A percentile compares a stretch with the other conserved stretches of the same genome.
phyloP scores from a whole-genome alignment of 208 protist genomes.

The Wallacemonas sp. region DNA sequence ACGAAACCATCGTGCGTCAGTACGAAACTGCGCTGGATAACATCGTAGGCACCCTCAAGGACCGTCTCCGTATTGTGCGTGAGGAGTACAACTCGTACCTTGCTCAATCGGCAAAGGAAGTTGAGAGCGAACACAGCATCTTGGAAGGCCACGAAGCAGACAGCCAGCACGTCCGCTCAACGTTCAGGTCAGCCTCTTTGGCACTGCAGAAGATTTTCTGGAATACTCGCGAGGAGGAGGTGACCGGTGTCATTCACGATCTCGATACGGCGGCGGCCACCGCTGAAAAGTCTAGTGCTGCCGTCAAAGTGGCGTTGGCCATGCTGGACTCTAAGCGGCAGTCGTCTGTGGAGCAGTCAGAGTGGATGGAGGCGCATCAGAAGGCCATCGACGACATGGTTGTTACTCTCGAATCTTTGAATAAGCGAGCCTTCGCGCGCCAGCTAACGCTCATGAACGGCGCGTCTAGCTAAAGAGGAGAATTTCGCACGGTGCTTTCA shows the following conservation, averaged over 20 bases:
- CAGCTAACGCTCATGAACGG: constrained; percentile 63
- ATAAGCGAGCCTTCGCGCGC: constrained; percentile 58
- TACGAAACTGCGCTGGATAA: constrained; percentile 76
- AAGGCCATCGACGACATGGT: constrained; percentile 61
- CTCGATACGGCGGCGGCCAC: constrained; percentile 46
- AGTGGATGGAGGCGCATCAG: constrained; percentile 73
- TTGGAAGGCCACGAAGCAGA: constrained; percentile 57
- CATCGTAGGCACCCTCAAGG: constrained; percentile 56
- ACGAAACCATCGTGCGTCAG: constrained; percentile 72
- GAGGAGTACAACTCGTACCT: constrained; percentile 66
- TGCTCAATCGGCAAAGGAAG: constrained; percentile 35
- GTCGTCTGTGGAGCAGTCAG: constrained; percentile 48
- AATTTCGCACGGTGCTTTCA: neutral
- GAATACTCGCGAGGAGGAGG: constrained; percentile 52
- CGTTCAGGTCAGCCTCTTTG: constrained; percentile 54
- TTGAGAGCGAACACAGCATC: constrained; percentile 40
- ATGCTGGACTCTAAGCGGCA: constrained; percentile 57
- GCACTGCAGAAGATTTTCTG: constrained; percentile 65
- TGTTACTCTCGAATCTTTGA: constrained; percentile 44
- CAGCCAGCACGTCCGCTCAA: constrained; percentile 44
- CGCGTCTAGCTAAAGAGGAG: constrained; percentile 5
- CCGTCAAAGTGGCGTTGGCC: constrained; percentile 44
- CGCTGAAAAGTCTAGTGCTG: constrained; percentile 59
- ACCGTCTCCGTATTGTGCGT: constrained; percentile 51
- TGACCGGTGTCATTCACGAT: constrained; percentile 45